Conservation (phyloP, 371 early-diverging fungal species). For the Haplosporangium sp. region DNA sequence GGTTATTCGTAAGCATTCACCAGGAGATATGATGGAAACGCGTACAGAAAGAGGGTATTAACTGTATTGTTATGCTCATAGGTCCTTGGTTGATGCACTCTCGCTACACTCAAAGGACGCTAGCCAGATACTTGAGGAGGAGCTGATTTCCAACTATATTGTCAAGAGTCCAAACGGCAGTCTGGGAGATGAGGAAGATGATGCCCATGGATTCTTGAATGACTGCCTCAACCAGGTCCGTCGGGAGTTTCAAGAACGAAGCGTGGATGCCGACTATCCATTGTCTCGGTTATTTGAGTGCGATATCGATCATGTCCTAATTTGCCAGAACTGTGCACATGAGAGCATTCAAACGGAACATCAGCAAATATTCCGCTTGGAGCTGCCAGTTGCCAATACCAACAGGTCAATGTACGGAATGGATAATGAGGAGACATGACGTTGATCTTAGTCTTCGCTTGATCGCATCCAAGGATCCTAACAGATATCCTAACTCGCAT, state of each 20-base stretch:
- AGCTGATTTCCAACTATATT: conserved; percentile 16
- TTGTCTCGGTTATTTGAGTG: conserved; percentile 30
- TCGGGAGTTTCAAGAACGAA: conserved; percentile 19
- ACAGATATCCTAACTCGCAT: too few relatives aligned
- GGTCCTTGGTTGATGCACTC: conserved; percentile 23
- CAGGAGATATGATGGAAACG: neutral
- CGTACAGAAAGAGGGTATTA: neutral
- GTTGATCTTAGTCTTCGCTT: neutral
- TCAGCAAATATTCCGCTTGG: conserved; percentile 31
- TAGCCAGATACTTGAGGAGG: conserved; percentile 10
- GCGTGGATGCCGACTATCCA: conserved; percentile 9
- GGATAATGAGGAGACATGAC: neutral
- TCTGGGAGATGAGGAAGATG: conserved; percentile 34
- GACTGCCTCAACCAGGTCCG: conserved; percentile 37
- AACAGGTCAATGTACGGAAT: conserved; percentile 20
- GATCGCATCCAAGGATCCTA: too few relatives aligned
- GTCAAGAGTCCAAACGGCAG: conserved; percentile 25
- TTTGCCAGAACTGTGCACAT: conserved; percentile 28
- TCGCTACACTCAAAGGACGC: conserved; percentile 8
- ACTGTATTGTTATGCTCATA: neutral
- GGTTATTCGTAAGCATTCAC: neutral
- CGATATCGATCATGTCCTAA: conserved; percentile 20
- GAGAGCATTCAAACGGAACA: conserved; percentile 24
- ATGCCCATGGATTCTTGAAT: conserved; percentile 41
- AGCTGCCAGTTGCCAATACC: conserved; percentile 17